Percentiles rank a stretch among this genome's conserved stretches.
phyloP scores from a whole-genome alignment of 345 rosid species.

The Eucalyptus caleyi region DNA sequence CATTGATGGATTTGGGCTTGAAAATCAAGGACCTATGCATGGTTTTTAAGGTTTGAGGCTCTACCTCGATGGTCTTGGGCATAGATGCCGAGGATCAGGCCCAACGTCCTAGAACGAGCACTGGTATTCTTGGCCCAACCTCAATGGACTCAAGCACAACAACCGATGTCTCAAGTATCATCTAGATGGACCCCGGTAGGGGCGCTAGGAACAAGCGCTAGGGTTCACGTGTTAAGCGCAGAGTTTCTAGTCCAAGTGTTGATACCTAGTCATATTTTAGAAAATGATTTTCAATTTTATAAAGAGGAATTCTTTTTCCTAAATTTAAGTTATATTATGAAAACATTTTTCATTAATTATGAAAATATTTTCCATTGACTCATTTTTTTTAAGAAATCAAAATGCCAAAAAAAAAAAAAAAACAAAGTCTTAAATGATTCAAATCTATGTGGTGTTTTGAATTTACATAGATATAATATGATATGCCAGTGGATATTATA shows the following conservation, averaged over 20 bases:
- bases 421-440: neutral
- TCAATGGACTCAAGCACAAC: accelerated
- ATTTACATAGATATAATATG: neutral
- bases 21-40: neutral
- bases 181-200: neutral
- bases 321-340: no score
- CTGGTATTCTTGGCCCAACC: no score
- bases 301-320: no score
- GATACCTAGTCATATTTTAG: no score
- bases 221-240: neutral
- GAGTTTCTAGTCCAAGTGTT: neutral
- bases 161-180: neutral
- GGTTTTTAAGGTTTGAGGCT: neutral
- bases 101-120: no score
- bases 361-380: neutral
- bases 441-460: neutral
- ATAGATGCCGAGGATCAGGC: no score
- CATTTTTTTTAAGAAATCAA: no score
- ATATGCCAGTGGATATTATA: neutral
- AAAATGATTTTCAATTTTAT: no score
- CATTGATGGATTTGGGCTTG: neutral
- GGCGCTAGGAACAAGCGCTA: accelerated
- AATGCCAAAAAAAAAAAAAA: no score
- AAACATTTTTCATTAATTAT: no score
- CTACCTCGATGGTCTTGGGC: neutral